Conservation (phyloP, 129 eudicot genomes). For the Artemisia argyi region DNA sequence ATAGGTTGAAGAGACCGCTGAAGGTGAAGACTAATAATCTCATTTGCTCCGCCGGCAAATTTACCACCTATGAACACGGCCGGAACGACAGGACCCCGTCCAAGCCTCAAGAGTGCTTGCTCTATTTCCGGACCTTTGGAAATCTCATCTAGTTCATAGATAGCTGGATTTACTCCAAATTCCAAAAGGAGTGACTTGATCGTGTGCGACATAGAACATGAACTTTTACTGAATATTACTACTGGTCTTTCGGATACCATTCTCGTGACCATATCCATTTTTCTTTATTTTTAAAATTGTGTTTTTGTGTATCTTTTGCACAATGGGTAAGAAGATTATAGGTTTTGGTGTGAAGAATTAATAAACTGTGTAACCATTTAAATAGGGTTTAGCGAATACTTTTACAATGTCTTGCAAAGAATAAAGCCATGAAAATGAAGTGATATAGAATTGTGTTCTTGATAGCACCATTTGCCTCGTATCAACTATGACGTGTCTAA, state of each 20-base stretch:
- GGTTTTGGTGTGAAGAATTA: conserved; percentile 28
- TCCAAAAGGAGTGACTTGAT: conserved; percentile 56
- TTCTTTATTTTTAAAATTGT: too few species aligned
- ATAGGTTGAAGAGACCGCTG: conserved; percentile 46
- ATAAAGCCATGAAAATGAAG: conserved; percentile 30
- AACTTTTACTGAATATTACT: conserved; percentile 74
- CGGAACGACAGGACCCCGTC: conserved; percentile 36
- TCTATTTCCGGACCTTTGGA: conserved; percentile 58
- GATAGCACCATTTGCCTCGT: conserved; percentile 14
- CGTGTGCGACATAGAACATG: conserved; percentile 64
- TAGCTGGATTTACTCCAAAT: conserved; percentile 61
- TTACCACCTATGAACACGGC: conserved; percentile 55
- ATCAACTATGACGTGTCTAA: conserved; percentile 15
- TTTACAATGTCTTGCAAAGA: conserved; percentile 12
- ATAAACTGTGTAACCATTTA: conserved; percentile 27
- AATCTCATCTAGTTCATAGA: conserved; percentile 75
- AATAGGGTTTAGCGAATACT: conserved; percentile 35
- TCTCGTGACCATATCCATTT: conserved; percentile 59
- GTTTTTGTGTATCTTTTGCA: background rate
- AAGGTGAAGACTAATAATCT: conserved; percentile 72
- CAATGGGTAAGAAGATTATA: background rate
- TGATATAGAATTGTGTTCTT: conserved; percentile 24
- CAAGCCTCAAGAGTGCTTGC: conserved; percentile 50
- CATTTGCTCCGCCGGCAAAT: conserved; percentile 69
- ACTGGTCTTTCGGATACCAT: conserved; percentile 65